Base-by-base conservation (phyloP, 139 green algal species). In the Nannochloris sp. region DNA sequence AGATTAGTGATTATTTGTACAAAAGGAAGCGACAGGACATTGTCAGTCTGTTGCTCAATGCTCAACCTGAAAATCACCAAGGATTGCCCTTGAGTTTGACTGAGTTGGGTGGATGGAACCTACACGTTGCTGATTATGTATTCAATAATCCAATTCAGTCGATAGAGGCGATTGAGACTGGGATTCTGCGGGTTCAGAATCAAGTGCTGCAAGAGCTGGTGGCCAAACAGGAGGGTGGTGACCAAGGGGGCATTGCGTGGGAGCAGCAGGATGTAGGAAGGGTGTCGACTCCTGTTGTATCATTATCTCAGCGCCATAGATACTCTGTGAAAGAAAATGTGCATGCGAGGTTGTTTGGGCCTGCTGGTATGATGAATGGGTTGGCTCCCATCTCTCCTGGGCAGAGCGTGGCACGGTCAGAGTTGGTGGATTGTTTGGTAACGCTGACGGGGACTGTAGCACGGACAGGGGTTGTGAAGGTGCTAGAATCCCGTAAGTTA, bases 381-480 rank as follows among this genome's bases (percentile, higher is more conserved):
- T 53, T 40, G 33, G 46, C n/a, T 10, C 16, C 46, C 17, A 11
- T 36, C 46, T 23, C n/a, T 8, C n/a, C 46, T 11, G 46, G 33
- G 33, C 33, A 40, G 33, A 40, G 33, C 11, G 33, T 40, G 33
- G 33, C 33, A 40, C 33, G 33, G 33, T 40, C 33, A 49, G 3
- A 28, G 23, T 0, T 36, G 56, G 3, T 48, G 53, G 12, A 14
- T 53, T 26, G n/a, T 23, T 26, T 26, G 37, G 70, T 13, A 63
- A 58, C 37, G 85, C 81, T 3, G 33, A 43, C 9, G 67, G 86
- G 16, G 67, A 63, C 13, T 55, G 33, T 16, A 61, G 95, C 6
- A 68, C 77, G 86, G 3, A 72, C 76, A 5, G 87, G 84, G 1
- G 29, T 68, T 0, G 70, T 96, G 5, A 81, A 89, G 44, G 83